Evolutionary conservation across 1,139 yeast species (phyloP), one percentile per base, ranked within the genome.

Genomic region (Eremothecium cymbalariae): DNA sequence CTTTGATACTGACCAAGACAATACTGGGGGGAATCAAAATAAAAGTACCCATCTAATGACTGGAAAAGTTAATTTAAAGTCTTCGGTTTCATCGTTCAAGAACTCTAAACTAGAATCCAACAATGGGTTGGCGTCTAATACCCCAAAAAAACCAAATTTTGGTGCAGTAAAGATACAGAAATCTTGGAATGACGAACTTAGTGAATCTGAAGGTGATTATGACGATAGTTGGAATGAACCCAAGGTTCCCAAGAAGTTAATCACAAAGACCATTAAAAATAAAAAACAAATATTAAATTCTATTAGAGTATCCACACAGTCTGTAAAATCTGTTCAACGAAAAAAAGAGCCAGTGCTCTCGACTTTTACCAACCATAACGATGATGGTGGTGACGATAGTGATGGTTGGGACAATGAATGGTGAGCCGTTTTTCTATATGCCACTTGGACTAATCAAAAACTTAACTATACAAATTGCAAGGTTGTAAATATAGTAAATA

Each of bases 371-470:
- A 19, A 19, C 26, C 7, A 28, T 24, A 21, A 26, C 6, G 28
- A 68, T 8, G 66, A 58, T 6, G 59, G 55, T 11, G 69, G 62
- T 9, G 65, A 62, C 6, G 69, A 64, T 15, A 77, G 67, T 9
- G 76, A 67, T 34, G 73, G 70, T 0, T 74, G 81, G 77, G 82
- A 73, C 15, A 68, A 64, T 38, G 69, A 64, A 0, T 67, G 72
- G 72, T 66, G 40, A 49, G 12, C 21, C 23, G 12, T 4, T 19
- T 13, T n/a, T n/a, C n/a, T n/a, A n/a, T n/a, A n/a, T n/a, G n/a
- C n/a, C n/a, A n/a, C n/a, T n/a, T n/a, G n/a, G n/a, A n/a, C n/a
- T 25, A n/a, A 19, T 24, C 29, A 31, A 22, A 20, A 25, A 27
- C 35, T 29, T 24, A 25, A 25, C 23, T 32, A 27, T 34, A 37